Evolutionary conservation across 1,139 yeast genomes (phyloP), one percentile per base, ranked within the genome.

Genomic region (Candida neerlandica): DNA sequence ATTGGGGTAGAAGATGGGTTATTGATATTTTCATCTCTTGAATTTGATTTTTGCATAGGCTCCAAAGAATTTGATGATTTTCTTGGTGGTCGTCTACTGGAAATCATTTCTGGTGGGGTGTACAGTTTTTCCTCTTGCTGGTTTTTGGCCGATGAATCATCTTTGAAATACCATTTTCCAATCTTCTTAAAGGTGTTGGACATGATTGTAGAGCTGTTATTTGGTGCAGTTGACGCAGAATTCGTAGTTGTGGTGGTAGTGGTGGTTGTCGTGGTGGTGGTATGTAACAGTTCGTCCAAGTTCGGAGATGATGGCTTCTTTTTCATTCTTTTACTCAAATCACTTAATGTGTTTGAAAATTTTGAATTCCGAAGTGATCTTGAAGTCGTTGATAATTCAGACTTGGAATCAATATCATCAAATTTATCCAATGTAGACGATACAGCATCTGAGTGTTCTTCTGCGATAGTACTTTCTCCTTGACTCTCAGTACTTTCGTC

Each of bases 91-190:
- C 87, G 69, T 59, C 90, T 69, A 44, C 71, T 81, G 46, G 81
- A 74, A 27, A 84, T 84, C 89, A 85, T 84, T 59, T 84, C 88
- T 0, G 89, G 89, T 0, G 85, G 80, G 2, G 67, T 71, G 54
- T 82, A 81, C 45, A 61, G 26, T 23, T 56, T 46, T 23, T 37
- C 41, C 14, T 41, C 41, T 16, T 23, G 44, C 5, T 34, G 27
- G 23, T 14, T 27, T 15, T 32, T 41, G 16, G 21, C 16, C 10
- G 19, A 34, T 14, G 29, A 12, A 35, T 73, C 78, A 47, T 80
- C 84, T 49, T 77, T 81, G 51, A 68, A 72, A 57, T 86, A 86
- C 90, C 92, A 85, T 54, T 80, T 84, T 1, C 88, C 89, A n/a
- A 86, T 66, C 57, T 81, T 85, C 52, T 76, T 80, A 45, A 85